A percentile compares a stretch with the other conserved stretches of the same genome.
phyloP scores from a whole-genome alignment of 305 asterid species.

The Solanum hybrid region DNA sequence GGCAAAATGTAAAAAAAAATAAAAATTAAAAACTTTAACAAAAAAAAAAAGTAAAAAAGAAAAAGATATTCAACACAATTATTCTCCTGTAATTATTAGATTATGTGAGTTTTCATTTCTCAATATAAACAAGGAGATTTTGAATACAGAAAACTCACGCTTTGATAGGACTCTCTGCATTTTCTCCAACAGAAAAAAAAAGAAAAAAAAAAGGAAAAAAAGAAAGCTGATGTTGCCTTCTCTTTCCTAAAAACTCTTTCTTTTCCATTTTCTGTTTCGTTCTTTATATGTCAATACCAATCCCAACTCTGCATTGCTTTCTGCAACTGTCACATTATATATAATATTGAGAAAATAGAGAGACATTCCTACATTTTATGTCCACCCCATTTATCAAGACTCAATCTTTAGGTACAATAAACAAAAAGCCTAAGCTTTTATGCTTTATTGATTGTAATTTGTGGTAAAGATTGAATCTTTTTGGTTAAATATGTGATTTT shows the following conservation, averaged over 20 bases:
- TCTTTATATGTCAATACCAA: conserved; percentile 44
- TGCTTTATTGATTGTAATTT: not conserved
- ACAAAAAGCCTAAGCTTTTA: conserved; percentile 25
- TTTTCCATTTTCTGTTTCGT: conserved; percentile 23
- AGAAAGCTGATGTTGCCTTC: conserved; percentile 17
- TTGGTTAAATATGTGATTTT: not conserved
- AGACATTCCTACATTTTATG: not conserved
- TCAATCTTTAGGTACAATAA: conserved; percentile 15
- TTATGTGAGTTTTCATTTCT: conserved; percentile 16
- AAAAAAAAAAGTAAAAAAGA: conserved; percentile 8
- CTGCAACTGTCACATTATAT: conserved; percentile 10
- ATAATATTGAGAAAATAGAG: not conserved
- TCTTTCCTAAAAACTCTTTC: not conserved
- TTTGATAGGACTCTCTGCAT: conserved; percentile 5
- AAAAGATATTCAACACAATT: conserved; percentile 14
- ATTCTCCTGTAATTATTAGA: conserved; percentile 14
- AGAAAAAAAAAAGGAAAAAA: not conserved
- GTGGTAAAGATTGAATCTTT: not conserved
- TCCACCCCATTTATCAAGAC: not conserved
- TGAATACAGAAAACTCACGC: conserved; percentile 26
- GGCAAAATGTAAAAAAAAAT: not conserved
- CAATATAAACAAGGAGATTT: conserved; percentile 3
- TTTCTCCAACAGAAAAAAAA: not conserved
- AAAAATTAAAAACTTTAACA: not conserved
- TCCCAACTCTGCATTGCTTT: conserved; percentile 28